Evolutionary conservation across 352 stramenopile genomes (phyloP).

Genomic region (Pythium biforme): DNA sequence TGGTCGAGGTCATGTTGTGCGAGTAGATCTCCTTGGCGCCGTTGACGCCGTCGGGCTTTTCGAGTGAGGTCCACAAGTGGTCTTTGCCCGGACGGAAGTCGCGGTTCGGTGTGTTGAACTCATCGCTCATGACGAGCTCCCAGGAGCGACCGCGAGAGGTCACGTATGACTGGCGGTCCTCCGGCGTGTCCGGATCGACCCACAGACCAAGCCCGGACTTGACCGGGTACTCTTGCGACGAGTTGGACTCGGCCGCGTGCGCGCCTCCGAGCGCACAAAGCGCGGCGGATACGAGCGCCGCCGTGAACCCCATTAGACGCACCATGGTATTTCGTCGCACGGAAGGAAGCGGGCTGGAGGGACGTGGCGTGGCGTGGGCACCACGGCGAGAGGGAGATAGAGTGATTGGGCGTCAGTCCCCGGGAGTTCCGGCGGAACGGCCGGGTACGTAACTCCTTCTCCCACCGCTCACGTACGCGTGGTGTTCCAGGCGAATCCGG

Average conservation of each 20-base stretch:
- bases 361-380: background rate
- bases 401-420: background rate
- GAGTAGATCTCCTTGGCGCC: constrained; percentile 90
- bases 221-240: constrained; percentile 22
- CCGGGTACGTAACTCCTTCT: background rate
- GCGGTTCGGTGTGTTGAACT: constrained; percentile 60
- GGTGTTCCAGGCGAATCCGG: background rate
- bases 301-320: background rate
- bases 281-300: constrained; percentile 3
- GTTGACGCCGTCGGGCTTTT: constrained; percentile 18
- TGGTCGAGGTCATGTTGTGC: constrained; percentile 66
- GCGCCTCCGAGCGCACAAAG: background rate
- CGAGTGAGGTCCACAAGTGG: constrained; percentile 10
- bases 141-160: constrained; percentile 38
- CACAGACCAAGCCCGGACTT: constrained; percentile 46
- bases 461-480: background rate
- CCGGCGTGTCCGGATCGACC: constrained; percentile 49
- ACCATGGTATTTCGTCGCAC: background rate
- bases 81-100: constrained; percentile 61
- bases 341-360: background rate
- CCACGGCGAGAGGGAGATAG: background rate
- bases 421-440: background rate
- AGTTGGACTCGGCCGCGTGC: background rate
- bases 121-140: constrained; percentile 73
- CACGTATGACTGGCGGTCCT: constrained; percentile 29